Conservation (phyloP, 805 yeast species). For the Debaryomyces maramus region DNA sequence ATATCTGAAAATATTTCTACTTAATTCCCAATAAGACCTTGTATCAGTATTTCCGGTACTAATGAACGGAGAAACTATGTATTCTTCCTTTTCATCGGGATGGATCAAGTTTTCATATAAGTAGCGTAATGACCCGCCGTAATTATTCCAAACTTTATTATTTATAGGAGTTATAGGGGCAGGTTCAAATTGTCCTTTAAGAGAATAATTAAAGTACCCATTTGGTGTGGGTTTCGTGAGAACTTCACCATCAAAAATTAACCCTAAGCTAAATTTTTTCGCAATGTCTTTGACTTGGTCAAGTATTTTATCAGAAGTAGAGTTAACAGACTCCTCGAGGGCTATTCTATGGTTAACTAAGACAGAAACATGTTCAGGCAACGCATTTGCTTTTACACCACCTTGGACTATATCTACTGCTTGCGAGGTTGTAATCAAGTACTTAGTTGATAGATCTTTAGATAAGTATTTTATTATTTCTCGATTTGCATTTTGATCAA, state of each 20-base stretch:
- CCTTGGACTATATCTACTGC: constrained; percentile 49
- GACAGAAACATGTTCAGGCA: constrained; percentile 48
- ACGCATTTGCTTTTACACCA: constrained; percentile 51
- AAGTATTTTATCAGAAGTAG: constrained; percentile 33
- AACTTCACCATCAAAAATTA: constrained; percentile 26
- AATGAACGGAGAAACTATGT: constrained; percentile 34
- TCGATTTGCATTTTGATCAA: constrained; percentile 36
- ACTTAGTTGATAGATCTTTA: constrained; percentile 27
- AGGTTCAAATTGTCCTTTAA: constrained; percentile 30
- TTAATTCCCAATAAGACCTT: constrained; percentile 41
- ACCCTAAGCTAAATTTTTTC: constrained; percentile 36
- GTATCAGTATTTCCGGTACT: constrained; percentile 45
- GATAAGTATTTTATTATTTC: constrained; percentile 35
- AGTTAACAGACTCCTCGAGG: constrained; percentile 39
- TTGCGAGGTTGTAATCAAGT: constrained; percentile 46
- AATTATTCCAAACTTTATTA: constrained; percentile 33
- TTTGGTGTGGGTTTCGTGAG: constrained; percentile 21
- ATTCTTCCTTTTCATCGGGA: constrained; percentile 23
- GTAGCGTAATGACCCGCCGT: constrained; percentile 38
- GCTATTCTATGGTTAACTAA: constrained; percentile 49
- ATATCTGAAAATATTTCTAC: constrained; percentile 38
- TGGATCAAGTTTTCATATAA: constrained; percentile 36
- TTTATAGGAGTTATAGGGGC: constrained; percentile 39
- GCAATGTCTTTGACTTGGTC: constrained; percentile 34
- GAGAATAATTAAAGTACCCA: constrained; percentile 34